phyloP scores from a whole-genome alignment of 306 rosid genomes.

The Lupinus albus region DNA sequence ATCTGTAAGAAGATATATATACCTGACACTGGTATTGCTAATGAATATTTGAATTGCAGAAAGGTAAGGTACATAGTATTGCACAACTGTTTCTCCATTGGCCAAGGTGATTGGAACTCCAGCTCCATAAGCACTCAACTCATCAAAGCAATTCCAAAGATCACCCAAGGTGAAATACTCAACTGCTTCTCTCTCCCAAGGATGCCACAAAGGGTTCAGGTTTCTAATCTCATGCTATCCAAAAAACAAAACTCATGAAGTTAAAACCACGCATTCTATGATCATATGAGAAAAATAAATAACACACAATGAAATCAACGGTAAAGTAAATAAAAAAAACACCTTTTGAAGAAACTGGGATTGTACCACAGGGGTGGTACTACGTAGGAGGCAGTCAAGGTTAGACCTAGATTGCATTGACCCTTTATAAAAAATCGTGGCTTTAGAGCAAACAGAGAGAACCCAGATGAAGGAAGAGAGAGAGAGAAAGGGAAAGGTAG shows the following conservation, averaged over 20 bases:
- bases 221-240: conserved; percentile 72
- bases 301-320: neutral
- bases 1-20: neutral
- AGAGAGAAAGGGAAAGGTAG: conserved; percentile 41
- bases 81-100: conserved; percentile 81
- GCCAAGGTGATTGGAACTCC: conserved; percentile 72
- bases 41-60: conserved; percentile 92
- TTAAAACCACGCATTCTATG: neutral
- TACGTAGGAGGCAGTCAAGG: conserved; percentile 75
- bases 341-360: conserved; percentile 84
- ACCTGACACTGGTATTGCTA: conserved; percentile 70
- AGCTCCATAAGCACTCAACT: conserved; percentile 97
- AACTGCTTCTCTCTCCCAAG: conserved; percentile 82
- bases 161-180: conserved; percentile 81
- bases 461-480: conserved; percentile 22
- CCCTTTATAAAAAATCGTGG: conserved; percentile 56
- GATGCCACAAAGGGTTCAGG: conserved; percentile 86
- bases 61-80: conserved; percentile 95
- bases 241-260: neutral
- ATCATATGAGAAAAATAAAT: neutral
- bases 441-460: conserved; percentile 36
- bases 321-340: too few species aligned
- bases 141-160: conserved; percentile 82
- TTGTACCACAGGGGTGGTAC: conserved; percentile 74
- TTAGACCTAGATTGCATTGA: conserved; percentile 80